These are phyloP conservation scores for Catharanthus roseus DNA, from an alignment of 257 asterid genomes.

Conservation along the genomic window DNA sequence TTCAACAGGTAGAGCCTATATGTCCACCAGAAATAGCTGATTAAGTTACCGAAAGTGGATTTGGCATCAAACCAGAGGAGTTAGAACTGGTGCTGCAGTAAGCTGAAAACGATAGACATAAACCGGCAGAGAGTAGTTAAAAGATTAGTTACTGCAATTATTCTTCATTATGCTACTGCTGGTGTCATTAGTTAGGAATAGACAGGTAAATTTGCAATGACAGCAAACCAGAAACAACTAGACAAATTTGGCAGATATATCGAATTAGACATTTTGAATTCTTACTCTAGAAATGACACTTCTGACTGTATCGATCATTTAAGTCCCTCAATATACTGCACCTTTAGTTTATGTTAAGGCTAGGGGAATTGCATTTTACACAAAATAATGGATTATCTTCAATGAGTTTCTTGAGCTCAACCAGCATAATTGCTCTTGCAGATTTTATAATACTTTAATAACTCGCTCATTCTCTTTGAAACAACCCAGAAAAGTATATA, in stretches of 20 bases:
- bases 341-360: slow-evolving; percentile 92
- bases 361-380: slow-evolving; percentile 85
- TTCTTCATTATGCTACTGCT: not conserved
- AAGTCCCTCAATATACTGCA: slow-evolving; percentile 20
- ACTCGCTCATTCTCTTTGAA: slow-evolving; percentile 90
- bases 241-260: no score
- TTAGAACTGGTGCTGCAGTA: slow-evolving; percentile 54
- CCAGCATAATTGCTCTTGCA: slow-evolving; percentile 85
- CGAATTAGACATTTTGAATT: not conserved
- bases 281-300: not conserved
- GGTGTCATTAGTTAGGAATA: not conserved
- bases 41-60: slow-evolving; percentile 64
- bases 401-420: slow-evolving; percentile 89
- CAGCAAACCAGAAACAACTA: no score
- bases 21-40: slow-evolving; percentile 74
- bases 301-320: not conserved
- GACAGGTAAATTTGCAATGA: not conserved
- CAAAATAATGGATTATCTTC: slow-evolving; percentile 97
- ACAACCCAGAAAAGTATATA: not conserved
- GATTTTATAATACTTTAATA: slow-evolving; percentile 82
- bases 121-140: slow-evolving; percentile 18
- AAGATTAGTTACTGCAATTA: slow-evolving; percentile 1
- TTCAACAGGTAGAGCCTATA: slow-evolving; percentile 48
- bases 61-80: slow-evolving; percentile 95
- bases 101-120: slow-evolving; percentile 50